Evolutionary conservation across 345 rosid genomes (phyloP).

Genomic region (Citrus unshiu): DNA sequence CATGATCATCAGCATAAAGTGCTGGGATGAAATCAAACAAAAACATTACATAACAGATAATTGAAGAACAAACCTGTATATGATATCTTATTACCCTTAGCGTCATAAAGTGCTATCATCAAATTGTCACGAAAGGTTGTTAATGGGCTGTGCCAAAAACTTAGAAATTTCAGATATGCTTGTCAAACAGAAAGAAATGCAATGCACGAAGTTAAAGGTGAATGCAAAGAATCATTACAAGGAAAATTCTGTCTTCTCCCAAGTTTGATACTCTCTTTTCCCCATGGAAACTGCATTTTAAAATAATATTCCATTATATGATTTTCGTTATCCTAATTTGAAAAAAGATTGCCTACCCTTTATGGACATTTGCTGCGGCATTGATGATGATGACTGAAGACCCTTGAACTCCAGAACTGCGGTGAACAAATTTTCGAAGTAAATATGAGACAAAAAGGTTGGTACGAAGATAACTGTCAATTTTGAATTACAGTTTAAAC

Average conservation of each 20-base stretch:
- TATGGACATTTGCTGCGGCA: conserved; percentile 41
- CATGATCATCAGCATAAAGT: conserved; percentile 9
- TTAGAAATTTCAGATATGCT: conserved; percentile 1
- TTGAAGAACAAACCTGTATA: conserved; percentile 37
- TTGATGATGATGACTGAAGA: conserved; percentile 41
- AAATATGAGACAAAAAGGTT: background rate
- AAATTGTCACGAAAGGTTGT: conserved; percentile 66
- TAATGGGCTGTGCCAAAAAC: conserved; percentile 57
- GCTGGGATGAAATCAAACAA: background rate
- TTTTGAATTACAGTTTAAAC: conserved; percentile 18
- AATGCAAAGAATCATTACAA: conserved; percentile 47
- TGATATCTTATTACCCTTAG: conserved; percentile 54
- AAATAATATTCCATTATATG: background rate
- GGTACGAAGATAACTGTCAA: background rate
- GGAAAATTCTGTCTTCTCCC: conserved; percentile 65
- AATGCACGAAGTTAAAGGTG: background rate
- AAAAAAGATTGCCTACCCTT: conserved; percentile 50
- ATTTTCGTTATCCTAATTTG: background rate
- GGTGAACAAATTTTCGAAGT: conserved; percentile 4
- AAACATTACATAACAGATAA: background rate
- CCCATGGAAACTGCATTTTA: conserved; percentile 75
- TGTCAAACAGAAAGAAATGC: background rate
- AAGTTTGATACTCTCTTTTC: conserved; percentile 56
- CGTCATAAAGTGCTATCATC: conserved; percentile 52
- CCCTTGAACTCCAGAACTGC: conserved; percentile 60